Evolutionary conservation across 2,329 filamentous ascomycete genomes (phyloP).

Genomic region (Paecilomyces variotii): DNA sequence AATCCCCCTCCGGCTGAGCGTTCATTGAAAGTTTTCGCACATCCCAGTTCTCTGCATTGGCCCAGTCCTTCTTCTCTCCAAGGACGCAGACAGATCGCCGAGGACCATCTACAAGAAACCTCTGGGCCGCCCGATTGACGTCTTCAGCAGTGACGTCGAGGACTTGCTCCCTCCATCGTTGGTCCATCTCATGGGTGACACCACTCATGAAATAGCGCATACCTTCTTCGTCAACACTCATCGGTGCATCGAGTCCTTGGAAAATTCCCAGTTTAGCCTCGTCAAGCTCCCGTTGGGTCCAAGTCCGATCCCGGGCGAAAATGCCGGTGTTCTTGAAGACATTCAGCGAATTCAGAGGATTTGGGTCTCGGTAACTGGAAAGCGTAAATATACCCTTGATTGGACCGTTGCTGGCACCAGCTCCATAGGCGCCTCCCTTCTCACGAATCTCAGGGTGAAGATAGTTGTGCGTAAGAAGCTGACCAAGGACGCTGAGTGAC

Average conservation of each 20-base stretch:
- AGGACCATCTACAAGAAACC: constrained; percentile 65
- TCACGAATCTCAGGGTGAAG: constrained; percentile 96
- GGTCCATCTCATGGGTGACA: constrained; percentile 81
- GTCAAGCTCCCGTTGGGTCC: constrained; percentile 78
- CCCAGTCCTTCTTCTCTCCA: constrained; percentile 75
- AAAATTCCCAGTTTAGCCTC: constrained; percentile 95
- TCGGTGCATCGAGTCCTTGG: constrained; percentile 81
- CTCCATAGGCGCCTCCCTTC: constrained; percentile 94
- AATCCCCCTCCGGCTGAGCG: constrained; percentile 32
- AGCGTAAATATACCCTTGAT: constrained; percentile 85
- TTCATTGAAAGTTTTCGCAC: constrained; percentile 64
- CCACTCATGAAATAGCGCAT: constrained; percentile 79
- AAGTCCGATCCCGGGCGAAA: constrained; percentile 74
- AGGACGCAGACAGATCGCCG: constrained; percentile 62
- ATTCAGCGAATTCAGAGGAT: constrained; percentile 76
- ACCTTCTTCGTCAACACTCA: constrained; percentile 79
- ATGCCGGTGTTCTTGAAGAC: constrained; percentile 76
- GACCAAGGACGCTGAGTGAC: constrained; percentile 77
- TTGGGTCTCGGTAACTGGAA: constrained; percentile 94
- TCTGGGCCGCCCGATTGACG: constrained; percentile 71
- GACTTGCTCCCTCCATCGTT: constrained; percentile 71
- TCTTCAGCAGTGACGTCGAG: constrained; percentile 78
- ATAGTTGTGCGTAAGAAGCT: constrained; percentile 92
- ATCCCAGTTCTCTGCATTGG: constrained; percentile 60
- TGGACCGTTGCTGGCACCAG: constrained; percentile 72